Evolutionary conservation across 768 basidiomycete species (phyloP).

Genomic region (Phallus indusiatus): DNA sequence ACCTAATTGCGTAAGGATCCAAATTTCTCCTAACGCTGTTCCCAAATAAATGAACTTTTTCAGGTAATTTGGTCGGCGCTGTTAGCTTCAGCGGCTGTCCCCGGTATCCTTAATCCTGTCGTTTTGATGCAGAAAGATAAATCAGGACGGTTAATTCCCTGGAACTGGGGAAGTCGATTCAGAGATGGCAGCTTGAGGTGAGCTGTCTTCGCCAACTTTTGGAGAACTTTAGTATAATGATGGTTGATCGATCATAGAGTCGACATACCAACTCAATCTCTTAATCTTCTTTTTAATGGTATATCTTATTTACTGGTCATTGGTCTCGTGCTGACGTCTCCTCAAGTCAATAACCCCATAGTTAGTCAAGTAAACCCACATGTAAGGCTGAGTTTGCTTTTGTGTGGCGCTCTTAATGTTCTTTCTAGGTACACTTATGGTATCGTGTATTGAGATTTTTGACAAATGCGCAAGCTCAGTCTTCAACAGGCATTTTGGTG

Average conservation of each 20-base stretch:
- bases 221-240: background rate
- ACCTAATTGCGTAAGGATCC: conserved; percentile 54
- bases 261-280: conserved; percentile 86
- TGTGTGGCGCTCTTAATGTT: background rate
- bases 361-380: conserved; percentile 88
- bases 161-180: conserved; percentile 93
- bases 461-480: conserved; percentile 29
- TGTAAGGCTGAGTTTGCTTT: conserved; percentile 10
- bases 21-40: conserved; percentile 27
- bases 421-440: conserved; percentile 49
- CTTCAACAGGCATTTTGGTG: conserved; percentile 62
- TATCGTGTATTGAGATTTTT: background rate
- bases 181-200: conserved; percentile 87
- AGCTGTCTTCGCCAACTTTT: conserved; percentile 8
- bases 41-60: conserved; percentile 1
- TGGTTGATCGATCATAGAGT: conserved; percentile 47
- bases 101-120: conserved; percentile 91
- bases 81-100: conserved; percentile 88
- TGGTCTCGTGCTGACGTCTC: background rate
- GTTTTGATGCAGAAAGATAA: conserved; percentile 87
- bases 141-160: conserved; percentile 73
- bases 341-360: conserved; percentile 77
- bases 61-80: conserved; percentile 70
- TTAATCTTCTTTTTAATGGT: conserved; percentile 89
- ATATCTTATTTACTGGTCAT: background rate